phyloP scores from a whole-genome alignment of 176 grass and related monocot species.

The Thalia dealbata region DNA sequence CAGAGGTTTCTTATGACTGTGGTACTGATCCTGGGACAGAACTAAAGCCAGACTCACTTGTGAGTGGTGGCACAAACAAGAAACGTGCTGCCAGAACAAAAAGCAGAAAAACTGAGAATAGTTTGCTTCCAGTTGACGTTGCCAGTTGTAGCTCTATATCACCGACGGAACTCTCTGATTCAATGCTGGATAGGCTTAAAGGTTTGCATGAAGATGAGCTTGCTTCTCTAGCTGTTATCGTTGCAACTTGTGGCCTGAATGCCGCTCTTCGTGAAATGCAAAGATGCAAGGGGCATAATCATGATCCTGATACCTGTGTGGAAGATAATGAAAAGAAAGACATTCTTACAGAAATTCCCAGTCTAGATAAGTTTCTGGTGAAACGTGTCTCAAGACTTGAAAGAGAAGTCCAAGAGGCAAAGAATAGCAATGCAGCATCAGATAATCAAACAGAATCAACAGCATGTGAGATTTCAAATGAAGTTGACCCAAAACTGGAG shows the following conservation, averaged over 20 bases:
- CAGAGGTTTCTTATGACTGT: conserved; percentile 26
- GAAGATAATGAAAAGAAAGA: conserved; percentile 21
- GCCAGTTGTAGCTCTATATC: conserved; percentile 20
- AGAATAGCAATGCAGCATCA: conserved; percentile 17
- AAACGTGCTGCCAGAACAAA: conserved; percentile 11
- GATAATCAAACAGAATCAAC: not conserved
- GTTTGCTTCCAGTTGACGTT: conserved; percentile 29
- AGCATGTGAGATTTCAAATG: conserved; percentile 17
- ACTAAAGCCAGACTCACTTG: not conserved
- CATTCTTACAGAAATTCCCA: conserved; percentile 20
- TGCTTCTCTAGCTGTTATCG: conserved; percentile 73
- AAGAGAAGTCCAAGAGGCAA: conserved; percentile 56
- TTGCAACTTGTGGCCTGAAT: conserved; percentile 85
- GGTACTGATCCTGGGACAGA: conserved; percentile 2
- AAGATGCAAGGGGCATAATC: conserved; percentile 25
- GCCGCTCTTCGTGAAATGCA: conserved; percentile 60
- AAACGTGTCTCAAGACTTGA: conserved; percentile 50
- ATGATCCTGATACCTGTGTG: not conserved
- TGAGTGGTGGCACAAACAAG: conserved; percentile 12
- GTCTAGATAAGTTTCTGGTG: conserved; percentile 64
- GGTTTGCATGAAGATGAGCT: conserved; percentile 71
- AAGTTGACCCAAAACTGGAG: conserved; percentile 9
- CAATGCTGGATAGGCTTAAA: conserved; percentile 68
- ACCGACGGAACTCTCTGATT: conserved; percentile 35
- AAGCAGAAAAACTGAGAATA: conserved; percentile 13